Evolutionary conservation across 2,329 filamentous ascomycete species (phyloP).

Genomic region (Epicoccum sorghinum): DNA sequence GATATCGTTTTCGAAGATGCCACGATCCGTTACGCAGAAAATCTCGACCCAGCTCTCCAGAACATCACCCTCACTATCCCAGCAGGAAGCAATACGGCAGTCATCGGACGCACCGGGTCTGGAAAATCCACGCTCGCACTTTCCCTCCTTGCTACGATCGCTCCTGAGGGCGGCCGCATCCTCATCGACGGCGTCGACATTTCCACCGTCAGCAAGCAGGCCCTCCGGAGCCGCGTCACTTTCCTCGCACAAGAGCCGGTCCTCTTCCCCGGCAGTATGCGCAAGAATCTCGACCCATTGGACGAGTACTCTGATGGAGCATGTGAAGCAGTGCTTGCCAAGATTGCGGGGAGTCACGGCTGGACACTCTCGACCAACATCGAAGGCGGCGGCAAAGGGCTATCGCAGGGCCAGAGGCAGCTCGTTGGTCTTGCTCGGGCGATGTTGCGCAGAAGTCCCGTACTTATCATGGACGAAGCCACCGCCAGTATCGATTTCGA

Average conservation of each 20-base stretch:
- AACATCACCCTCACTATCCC: slow-evolving; percentile 76
- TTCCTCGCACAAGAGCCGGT: slow-evolving; percentile 72
- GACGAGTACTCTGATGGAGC: slow-evolving; percentile 62
- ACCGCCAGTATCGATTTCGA: slow-evolving; percentile 69
- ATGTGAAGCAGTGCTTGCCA: slow-evolving; percentile 59
- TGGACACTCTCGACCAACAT: slow-evolving; percentile 64
- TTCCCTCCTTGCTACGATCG: slow-evolving; percentile 61
- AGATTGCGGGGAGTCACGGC: slow-evolving; percentile 60
- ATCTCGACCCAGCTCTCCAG: slow-evolving; percentile 74
- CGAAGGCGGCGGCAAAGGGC: slow-evolving; percentile 66
- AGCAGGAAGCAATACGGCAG: slow-evolving; percentile 76
- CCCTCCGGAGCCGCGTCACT: slow-evolving; percentile 66
- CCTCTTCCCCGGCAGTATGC: slow-evolving; percentile 66
- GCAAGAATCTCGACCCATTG: slow-evolving; percentile 67
- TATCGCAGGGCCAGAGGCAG: slow-evolving; percentile 70
- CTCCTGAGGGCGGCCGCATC: slow-evolving; percentile 62
- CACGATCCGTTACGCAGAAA: slow-evolving; percentile 78
- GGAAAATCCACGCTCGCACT: slow-evolving; percentile 81
- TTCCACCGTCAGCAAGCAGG: slow-evolving; percentile 63
- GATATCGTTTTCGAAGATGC: slow-evolving; percentile 78
- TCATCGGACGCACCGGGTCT: slow-evolving; percentile 77
- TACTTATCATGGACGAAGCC: slow-evolving; percentile 71
- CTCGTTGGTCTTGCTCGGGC: slow-evolving; percentile 69
- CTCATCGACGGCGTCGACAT: slow-evolving; percentile 67
- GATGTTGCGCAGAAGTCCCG: slow-evolving; percentile 63